Percentiles rank a stretch among this genome's conserved stretches.
phyloP scores from a whole-genome alignment of 2,329 filamentous ascomycete species.

The Sphaerulina musiva region DNA sequence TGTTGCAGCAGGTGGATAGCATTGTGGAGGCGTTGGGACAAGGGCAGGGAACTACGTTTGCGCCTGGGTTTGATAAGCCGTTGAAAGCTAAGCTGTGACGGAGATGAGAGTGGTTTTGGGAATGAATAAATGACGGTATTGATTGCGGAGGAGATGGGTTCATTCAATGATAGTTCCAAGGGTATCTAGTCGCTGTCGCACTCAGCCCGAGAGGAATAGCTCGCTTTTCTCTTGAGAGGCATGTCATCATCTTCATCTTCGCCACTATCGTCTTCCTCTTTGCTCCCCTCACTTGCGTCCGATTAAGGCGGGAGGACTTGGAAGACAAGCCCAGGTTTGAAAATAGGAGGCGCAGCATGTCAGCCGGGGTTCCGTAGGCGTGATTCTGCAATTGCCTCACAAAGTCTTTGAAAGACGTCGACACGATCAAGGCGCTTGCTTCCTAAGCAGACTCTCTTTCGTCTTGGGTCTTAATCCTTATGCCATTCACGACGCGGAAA shows the following conservation, averaged over 20 bases:
- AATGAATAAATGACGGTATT: too few relatives aligned
- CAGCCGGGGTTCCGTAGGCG: neutral
- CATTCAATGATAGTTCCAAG: neutral
- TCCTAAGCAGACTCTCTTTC: neutral
- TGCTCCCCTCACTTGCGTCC: neutral
- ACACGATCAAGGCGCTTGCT: neutral
- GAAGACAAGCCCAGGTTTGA: neutral
- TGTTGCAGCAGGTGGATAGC: slow-evolving; percentile 55
- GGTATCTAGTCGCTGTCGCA: neutral
- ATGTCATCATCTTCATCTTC: neutral
- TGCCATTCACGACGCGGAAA: neutral
- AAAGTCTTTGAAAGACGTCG: neutral
- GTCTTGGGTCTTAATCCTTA: neutral
- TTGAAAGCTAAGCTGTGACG: slow-evolving; percentile 39
- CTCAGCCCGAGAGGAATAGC: neutral
- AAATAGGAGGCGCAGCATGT: neutral
- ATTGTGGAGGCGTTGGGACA: slow-evolving; percentile 49
- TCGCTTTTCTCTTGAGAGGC: neutral
- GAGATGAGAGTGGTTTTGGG: neutral
- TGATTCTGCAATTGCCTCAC: neutral
- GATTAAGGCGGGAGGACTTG: neutral
- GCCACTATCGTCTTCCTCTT: neutral
- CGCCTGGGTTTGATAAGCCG: slow-evolving; percentile 41
- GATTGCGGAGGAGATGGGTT: neutral
- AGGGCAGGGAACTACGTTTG: slow-evolving; percentile 50